Evolutionary conservation across 2,329 filamentous ascomycete genomes (phyloP).

Genomic region (Coniochaeta sp.): DNA sequence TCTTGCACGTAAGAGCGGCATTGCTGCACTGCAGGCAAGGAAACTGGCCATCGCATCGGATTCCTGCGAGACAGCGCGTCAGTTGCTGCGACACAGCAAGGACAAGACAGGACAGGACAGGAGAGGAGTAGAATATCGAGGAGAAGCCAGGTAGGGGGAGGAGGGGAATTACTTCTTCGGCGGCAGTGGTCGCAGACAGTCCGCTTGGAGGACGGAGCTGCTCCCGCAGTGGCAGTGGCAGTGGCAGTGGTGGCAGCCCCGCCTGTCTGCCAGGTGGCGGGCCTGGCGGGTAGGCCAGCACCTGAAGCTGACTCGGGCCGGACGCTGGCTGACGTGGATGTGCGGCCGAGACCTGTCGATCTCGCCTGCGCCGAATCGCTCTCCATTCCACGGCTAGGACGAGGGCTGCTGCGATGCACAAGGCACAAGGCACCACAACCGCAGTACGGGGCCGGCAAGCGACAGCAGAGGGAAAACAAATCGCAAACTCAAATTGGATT

Average conservation of each 20-base stretch:
- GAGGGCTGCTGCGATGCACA: not conserved
- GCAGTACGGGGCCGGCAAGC: not conserved
- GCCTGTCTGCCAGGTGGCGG: not conserved
- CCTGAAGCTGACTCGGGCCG: not conserved
- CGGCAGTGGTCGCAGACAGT: constrained; percentile 39
- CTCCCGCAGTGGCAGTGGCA: not conserved
- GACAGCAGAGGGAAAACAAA: not conserved
- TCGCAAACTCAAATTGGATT: not conserved
- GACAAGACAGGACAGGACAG: constrained; percentile 3
- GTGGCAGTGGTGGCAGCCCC: too few relatives aligned
- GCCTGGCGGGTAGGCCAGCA: not conserved
- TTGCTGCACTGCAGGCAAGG: constrained; percentile 56
- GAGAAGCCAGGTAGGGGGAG: not conserved
- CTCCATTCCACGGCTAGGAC: not conserved
- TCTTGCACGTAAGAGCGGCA: constrained; percentile 53
- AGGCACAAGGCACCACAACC: not conserved
- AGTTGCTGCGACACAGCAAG: constrained; percentile 11
- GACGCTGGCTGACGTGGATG: not conserved
- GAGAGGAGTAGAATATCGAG: too few relatives aligned
- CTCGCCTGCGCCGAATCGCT: not conserved
- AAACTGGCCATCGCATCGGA: constrained; percentile 35
- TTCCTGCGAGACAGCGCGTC: constrained; percentile 21
- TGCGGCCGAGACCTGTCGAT: not conserved
- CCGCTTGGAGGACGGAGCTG: constrained; percentile 18
- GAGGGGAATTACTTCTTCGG: constrained; percentile 28